A percentile compares a stretch with the other conserved stretches of the same genome.
Conservation (phyloP, 768 basidiomycete species). For the Trametes cingulata region DNA sequence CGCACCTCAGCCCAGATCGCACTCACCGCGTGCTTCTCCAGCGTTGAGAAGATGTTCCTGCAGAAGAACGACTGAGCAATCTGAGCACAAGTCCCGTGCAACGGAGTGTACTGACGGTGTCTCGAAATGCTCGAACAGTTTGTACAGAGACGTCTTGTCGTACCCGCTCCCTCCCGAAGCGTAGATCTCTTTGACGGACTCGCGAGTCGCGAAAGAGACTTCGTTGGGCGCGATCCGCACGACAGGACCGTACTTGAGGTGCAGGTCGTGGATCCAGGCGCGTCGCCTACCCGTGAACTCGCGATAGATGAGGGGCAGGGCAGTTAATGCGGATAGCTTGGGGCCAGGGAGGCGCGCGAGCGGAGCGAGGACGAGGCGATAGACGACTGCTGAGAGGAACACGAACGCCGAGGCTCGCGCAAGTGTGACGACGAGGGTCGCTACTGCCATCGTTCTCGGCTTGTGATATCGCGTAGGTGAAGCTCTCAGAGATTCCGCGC, state of each 20-base stretch:
- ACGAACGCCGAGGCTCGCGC: not conserved
- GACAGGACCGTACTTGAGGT: slow-evolving; percentile 22
- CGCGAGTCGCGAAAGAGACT: slow-evolving; percentile 24
- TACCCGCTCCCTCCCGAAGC: slow-evolving; percentile 25
- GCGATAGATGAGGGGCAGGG: slow-evolving; percentile 20
- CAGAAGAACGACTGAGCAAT: not conserved
- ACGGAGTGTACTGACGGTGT: slow-evolving; percentile 13
- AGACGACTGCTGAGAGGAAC: not conserved
- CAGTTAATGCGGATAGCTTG: slow-evolving; percentile 11
- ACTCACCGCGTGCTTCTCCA: slow-evolving; percentile 10
- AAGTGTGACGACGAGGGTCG: not conserved
- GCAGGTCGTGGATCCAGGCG: slow-evolving; percentile 21
- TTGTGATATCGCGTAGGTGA: too few species aligned
- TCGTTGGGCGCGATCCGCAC: slow-evolving; percentile 26
- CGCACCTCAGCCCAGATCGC: not conserved
- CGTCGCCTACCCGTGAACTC: slow-evolving; percentile 20
- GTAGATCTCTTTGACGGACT: slow-evolving; percentile 28
- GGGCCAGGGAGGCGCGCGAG: slow-evolving; percentile 21
- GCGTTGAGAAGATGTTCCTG: slow-evolving; percentile 25
- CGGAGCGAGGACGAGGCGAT: slow-evolving; percentile 15
- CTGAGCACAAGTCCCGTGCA: too few species aligned
- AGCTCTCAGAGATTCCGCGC: too few species aligned
- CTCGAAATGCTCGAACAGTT: slow-evolving; percentile 18
- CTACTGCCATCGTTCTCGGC: not conserved
- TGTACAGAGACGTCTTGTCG: slow-evolving; percentile 22